Evolutionary conservation across 1,284 basidiomycete genomes (phyloP).

Genomic region (Phellopilus nigrolimitatus): DNA sequence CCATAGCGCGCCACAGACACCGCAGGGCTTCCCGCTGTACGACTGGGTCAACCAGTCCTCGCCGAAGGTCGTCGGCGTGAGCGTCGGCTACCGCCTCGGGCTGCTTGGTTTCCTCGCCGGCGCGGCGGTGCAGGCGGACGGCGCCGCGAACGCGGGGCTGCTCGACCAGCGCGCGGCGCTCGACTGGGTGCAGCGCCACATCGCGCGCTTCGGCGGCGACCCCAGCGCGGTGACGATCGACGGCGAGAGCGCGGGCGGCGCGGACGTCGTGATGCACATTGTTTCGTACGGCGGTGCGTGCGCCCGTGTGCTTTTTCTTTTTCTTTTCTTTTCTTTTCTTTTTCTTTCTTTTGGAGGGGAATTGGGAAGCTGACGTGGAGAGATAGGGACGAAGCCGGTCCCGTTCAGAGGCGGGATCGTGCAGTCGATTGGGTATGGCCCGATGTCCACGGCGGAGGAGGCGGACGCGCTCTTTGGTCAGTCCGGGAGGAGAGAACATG

Average conservation of each 20-base stretch:
- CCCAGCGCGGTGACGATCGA: constrained; percentile 37
- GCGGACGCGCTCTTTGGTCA: constrained; percentile 34
- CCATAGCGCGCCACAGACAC: constrained; percentile 26
- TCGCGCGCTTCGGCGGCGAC: constrained; percentile 40
- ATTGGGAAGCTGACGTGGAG: not conserved
- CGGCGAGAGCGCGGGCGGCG: constrained; percentile 44
- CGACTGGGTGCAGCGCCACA: constrained; percentile 44
- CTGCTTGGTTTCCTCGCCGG: constrained; percentile 50
- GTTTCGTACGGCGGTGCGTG: constrained; percentile 37
- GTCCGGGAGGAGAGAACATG: not conserved
- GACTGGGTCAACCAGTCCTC: constrained; percentile 45
- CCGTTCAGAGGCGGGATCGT: constrained; percentile 38
- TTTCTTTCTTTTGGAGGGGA: not conserved
- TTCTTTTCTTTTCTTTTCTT: not conserved
- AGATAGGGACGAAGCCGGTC: constrained; percentile 31
- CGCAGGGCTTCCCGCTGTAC: constrained; percentile 48
- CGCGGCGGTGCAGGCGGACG: constrained; percentile 32
- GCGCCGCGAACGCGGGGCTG: constrained; percentile 40
- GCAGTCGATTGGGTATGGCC: constrained; percentile 42
- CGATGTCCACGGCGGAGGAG: constrained; percentile 30
- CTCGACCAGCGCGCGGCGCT: constrained; percentile 43
- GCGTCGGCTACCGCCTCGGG: constrained; percentile 49
- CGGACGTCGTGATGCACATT: constrained; percentile 40
- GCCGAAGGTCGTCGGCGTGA: constrained; percentile 48
- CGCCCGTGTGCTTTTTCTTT: constrained; percentile 13